Base-by-base conservation (phyloP, 306 rosid genomes). In the Cucumis hystrix region DNA sequence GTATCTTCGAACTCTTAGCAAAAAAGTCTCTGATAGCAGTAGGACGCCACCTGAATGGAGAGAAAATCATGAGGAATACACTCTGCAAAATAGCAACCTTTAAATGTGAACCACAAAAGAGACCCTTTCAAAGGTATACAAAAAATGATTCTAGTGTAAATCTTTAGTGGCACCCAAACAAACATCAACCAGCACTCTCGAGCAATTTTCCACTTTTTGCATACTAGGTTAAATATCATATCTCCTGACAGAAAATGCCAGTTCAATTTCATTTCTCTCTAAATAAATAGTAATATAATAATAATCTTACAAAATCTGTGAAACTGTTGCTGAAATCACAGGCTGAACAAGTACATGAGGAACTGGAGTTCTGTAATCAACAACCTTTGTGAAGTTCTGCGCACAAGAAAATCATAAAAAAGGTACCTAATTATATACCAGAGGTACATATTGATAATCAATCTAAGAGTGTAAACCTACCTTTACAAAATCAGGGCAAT, bases 311-410 rank as follows among this genome's bases (percentile, higher is more conserved):
- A 84, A 78, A 78, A 87, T 89, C 78, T 90, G 88, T 60, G 78
- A 78, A 62, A 92, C 92, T 20, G 97, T 85, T 77, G 91, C 90
- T 75, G 91, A 85, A 80, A 84, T 82, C 76, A 88, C 85, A 40
- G 96, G 96, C 74, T 84, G 91, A 69, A 83, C 25, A 66, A 92
- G 94, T 79, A 88, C 74, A 82, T 86, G 83, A 56, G 96, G 95
- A 47, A 89, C 83, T 6, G 88, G 80, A 65, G 64, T 73, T 54
- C 77, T 71, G 75, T 75, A 61, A 80, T 76, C 87, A 39, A 86
- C 89, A 59, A 76, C 63, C 78, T 80, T 83, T 45, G 89, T 80
- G 76, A 93, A 88, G 71, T 68, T 80, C 96, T 87, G 91, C 77
- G 59, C 3, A 15, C 49, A 80, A 80, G 43, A 49, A 51, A 40